phyloP scores from a whole-genome alignment of 257 asterid genomes.

The Primulina eburnea region DNA sequence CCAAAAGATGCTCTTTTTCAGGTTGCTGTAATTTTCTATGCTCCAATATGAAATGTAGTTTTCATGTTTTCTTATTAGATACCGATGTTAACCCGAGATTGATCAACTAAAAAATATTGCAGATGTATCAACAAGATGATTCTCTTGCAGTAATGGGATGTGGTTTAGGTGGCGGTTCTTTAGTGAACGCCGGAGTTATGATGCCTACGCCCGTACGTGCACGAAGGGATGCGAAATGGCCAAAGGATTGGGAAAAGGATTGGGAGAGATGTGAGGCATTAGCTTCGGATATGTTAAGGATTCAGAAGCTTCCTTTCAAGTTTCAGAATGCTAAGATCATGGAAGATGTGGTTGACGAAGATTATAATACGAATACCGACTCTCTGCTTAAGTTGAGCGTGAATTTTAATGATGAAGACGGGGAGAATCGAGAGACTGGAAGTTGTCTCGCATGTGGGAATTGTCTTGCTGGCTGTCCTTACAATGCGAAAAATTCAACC shows the following conservation, averaged over 20 bases:
- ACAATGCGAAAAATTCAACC: slow-evolving; percentile 48
- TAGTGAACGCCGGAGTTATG: slow-evolving; percentile 55
- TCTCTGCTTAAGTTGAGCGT: slow-evolving; percentile 38
- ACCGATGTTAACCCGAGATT: no score
- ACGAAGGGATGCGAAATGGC: slow-evolving; percentile 48
- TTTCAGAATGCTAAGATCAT: slow-evolving; percentile 41
- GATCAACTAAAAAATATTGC: background rate
- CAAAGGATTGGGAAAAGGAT: slow-evolving; percentile 49
- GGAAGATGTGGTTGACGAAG: slow-evolving; percentile 34
- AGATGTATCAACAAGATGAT: slow-evolving; percentile 43
- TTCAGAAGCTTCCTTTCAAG: slow-evolving; percentile 37
- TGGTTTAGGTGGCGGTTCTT: slow-evolving; percentile 65
- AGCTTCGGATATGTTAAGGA: slow-evolving; percentile 46
- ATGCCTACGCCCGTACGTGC: slow-evolving; percentile 36
- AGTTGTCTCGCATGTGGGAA: slow-evolving; percentile 61
- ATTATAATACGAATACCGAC: slow-evolving; percentile 13
- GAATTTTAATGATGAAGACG: slow-evolving; percentile 37
- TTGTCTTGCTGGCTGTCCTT: slow-evolving; percentile 60
- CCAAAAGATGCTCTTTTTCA: slow-evolving; percentile 47
- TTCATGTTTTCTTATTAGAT: no score
- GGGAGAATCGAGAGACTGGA: slow-evolving; percentile 22
- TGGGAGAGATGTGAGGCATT: slow-evolving; percentile 46
- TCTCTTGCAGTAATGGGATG: slow-evolving; percentile 47
- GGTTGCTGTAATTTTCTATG: slow-evolving; percentile 25
- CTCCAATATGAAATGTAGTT: no score